Evolutionary conservation across 345 rosid species (phyloP), one percentile per base, ranked within the genome.

Genomic region (Cochlearia excelsa): DNA sequence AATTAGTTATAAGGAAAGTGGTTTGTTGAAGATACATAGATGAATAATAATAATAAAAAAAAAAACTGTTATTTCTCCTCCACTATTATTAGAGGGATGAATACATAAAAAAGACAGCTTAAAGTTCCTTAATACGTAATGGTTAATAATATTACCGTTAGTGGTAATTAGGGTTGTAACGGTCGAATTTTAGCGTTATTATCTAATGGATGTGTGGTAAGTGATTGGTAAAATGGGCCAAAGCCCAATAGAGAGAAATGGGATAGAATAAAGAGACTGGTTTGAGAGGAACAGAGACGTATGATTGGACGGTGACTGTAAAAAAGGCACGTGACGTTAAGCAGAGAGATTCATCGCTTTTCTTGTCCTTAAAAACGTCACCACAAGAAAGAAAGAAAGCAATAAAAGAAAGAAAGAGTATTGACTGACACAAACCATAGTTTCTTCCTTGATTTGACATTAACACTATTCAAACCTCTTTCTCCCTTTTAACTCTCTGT

Each of bases 291-390:
- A 57, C 53, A 62, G 58, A 28, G 68, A 69, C 59, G 49, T 35
- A 49, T 69, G 74, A 62, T 69, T 62, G 74, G 58, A 62, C 10
- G 30, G 68, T 69, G 74, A 69, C 74, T 69, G 74, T 62, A 62
- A 43, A 62, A 43, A 69, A 6, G 29, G 58, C 63, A 56, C 68
- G 63, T 69, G 74, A 62, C 56, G 44, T 23, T 26, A 37, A 37
- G 23, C 23, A 16, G 61, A 68, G 58, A 62, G 68, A 49, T 69
- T 69, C 68, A 69, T 58, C 58, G 62, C 63, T 37, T 55, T 39
- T 23, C 23, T 40, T 35, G 65, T 51, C 73, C 59, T 69, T 61
- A 42, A 54, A 54, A 61, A 54, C 67, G 67, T 69, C 73, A 61
- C 31, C 23, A 16, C 23, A 16, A 16, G 23, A 54, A 46, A 54